Conservation (phyloP, 176 grass and related monocot species). For the Carex scoparia region DNA sequence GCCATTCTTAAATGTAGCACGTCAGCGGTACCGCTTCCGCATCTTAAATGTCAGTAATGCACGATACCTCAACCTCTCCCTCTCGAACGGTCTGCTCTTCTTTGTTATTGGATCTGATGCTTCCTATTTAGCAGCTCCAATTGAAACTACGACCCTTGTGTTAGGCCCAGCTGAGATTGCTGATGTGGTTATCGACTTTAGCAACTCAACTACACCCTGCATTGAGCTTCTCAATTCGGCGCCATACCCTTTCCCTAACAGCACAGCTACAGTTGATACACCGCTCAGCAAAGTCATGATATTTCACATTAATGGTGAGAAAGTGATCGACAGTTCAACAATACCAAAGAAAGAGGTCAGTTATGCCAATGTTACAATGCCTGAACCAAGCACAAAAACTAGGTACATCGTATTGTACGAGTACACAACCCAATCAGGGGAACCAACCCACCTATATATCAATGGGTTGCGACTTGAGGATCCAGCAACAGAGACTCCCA, state of each 20-base stretch:
- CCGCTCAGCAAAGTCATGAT: conserved; percentile 9
- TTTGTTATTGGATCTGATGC: conserved; percentile 25
- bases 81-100: conserved; percentile 21
- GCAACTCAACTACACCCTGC: not conserved
- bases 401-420: conserved; percentile 26
- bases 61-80: conserved; percentile 20
- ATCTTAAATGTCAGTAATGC: conserved; percentile 31
- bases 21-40: conserved; percentile 14
- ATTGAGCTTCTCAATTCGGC: conserved; percentile 19
- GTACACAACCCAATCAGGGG: not conserved
- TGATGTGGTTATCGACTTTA: conserved; percentile 26
- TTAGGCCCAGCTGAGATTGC: conserved; percentile 10
- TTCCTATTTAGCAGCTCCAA: conserved; percentile 20
- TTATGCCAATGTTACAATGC: not conserved
- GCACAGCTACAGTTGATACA: not conserved
- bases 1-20: conserved; percentile 18
- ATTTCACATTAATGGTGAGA: not conserved
- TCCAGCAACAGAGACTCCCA: conserved; percentile 64
- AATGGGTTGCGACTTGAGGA: conserved; percentile 65
- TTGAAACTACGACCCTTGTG: conserved; percentile 1
- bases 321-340: conserved; percentile 17
- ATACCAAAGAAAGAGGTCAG: not conserved
- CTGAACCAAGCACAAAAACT: conserved; percentile 15
- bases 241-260: conserved; percentile 2
- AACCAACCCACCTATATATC: conserved; percentile 61